phyloP scores from a whole-genome alignment of 306 rosid species.

The Trifolium pratense region DNA sequence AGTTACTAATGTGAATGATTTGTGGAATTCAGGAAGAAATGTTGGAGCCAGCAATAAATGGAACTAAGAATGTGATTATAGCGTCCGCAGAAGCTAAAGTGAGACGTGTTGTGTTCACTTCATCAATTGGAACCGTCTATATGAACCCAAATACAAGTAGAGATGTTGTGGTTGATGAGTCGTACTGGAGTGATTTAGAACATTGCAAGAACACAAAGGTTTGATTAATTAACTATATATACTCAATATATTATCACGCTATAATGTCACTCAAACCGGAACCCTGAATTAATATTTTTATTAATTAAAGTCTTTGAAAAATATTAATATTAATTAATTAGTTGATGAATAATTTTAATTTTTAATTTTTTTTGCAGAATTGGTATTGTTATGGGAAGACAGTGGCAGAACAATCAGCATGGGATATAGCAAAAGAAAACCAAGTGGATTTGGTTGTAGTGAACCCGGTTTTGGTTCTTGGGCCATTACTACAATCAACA shows the following conservation, averaged over 20 bases:
- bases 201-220: slow-evolving; percentile 91
- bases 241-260: not conserved
- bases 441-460: slow-evolving; percentile 76
- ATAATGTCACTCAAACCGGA: not conserved
- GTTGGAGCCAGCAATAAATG: slow-evolving; percentile 79
- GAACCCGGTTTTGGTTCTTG: slow-evolving; percentile 85
- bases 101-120: slow-evolving; percentile 86
- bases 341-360: not conserved
- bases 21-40: slow-evolving; percentile 59
- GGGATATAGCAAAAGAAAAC: slow-evolving; percentile 67
- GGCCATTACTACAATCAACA: slow-evolving; percentile 73
- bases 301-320: too few species aligned
- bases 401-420: slow-evolving; percentile 83
- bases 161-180: slow-evolving; percentile 72
- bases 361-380: slow-evolving; percentile 47
- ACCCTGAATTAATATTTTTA: too few species aligned
- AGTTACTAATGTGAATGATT: not conserved
- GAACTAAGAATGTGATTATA: slow-evolving; percentile 69
- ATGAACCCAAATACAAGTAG: slow-evolving; percentile 75
- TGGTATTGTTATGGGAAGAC: slow-evolving; percentile 96
- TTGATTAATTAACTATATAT: not conserved
- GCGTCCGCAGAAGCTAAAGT: slow-evolving; percentile 78
- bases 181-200: slow-evolving; percentile 88
- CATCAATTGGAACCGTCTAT: slow-evolving; percentile 82
- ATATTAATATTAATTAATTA: too few species aligned